Percentiles rank a stretch among this genome's conserved stretches.
These are phyloP conservation scores for Centella asiatica DNA, from an alignment of 129 eudicot genomes.

Conservation along the genomic window DNA sequence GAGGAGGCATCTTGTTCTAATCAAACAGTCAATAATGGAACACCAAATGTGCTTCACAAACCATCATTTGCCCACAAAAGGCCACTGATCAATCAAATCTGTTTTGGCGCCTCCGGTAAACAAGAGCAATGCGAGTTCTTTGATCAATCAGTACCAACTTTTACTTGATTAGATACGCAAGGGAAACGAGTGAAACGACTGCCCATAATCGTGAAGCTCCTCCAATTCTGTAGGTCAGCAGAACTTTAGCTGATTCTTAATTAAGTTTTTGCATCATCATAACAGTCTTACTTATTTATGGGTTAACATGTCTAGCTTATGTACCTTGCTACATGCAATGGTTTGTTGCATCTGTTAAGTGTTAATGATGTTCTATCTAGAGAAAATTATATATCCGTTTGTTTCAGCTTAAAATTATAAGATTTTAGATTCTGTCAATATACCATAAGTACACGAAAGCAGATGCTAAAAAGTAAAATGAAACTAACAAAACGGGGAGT, in stretches of 20 bases:
- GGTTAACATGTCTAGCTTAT: not conserved
- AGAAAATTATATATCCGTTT: too few species aligned
- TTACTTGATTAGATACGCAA: constrained; percentile 27
- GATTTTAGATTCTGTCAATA: too few species aligned
- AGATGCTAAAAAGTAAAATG: too few species aligned
- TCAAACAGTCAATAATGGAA: constrained; percentile 23
- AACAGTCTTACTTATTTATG: constrained; percentile 2
- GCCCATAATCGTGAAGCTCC: constrained; percentile 4
- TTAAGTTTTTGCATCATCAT: not conserved
- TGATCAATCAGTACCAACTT: constrained; percentile 48
- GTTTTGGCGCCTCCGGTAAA: constrained; percentile 51
- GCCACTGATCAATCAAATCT: constrained; percentile 55
- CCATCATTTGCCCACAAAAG: constrained; percentile 31
- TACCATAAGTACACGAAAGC: too few species aligned
- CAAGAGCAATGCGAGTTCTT: constrained; percentile 35
- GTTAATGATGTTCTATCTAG: not conserved
- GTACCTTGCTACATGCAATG: not conserved
- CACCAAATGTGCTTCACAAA: constrained; percentile 28
- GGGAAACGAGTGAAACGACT: not conserved
- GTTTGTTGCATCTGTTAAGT: constrained; percentile 7
- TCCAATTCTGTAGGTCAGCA: constrained; percentile 9
- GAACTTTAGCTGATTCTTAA: constrained; percentile 3
- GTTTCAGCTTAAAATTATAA: too few species aligned
- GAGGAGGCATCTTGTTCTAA: constrained; percentile 41
- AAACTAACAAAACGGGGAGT: too few species aligned